Base-by-base conservation (phyloP, 2,329 filamentous ascomycete species). In the Lasiodiplodia hormozganensis region DNA sequence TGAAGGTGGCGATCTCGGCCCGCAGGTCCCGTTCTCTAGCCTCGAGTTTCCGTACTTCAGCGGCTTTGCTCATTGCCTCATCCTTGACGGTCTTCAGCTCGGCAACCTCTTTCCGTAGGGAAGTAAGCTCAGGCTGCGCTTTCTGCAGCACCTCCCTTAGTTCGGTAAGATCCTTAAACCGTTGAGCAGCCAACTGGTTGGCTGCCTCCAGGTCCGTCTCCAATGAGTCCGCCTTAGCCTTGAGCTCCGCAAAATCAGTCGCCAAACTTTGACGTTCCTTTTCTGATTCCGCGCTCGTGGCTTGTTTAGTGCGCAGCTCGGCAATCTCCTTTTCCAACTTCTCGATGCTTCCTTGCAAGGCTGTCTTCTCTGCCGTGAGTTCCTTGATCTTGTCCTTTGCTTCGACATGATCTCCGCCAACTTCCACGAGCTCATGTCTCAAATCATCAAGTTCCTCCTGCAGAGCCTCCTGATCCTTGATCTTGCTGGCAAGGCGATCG, bases 101-200 rank as follows among this genome's bases (percentile, higher is more conserved):
- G 0, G 88, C 87, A 36, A 92, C 90, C 73, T 98, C 94, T 60
- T 90, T 88, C 8, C 93, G 89, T 23, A 98, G 84, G 54, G 84
- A 90, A 77, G 90, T 91, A 28, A 98, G 83, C 79, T 99, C 95
- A 0, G 93, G 92, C 75, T 97, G 94, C 0, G 92, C 87, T 77
- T 96, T 96, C 72, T 94, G 90, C 36, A 97, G 80, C 2, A 94
- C 85, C 70, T 95, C 92, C 23, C 90, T 87, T 56, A 97, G 83
- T 34, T 97, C 92, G 0, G 90, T 90, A 1, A 97, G 83, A 69
- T 98, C 94, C 78, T 94, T 97, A 83, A 94, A 98, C 36, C 96
- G 87, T 18, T 88, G 91, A 70, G 96, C 90, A 0, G 96, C 93
- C 14, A 98, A 86, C 79, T 96, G 89, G 77, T 97, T 90, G 0